Percentiles rank a stretch among this genome's conserved stretches.
Evolutionary conservation across 495 filamentous ascomycete genomes (phyloP).

Genomic region (Neurospora terricola): DNA sequence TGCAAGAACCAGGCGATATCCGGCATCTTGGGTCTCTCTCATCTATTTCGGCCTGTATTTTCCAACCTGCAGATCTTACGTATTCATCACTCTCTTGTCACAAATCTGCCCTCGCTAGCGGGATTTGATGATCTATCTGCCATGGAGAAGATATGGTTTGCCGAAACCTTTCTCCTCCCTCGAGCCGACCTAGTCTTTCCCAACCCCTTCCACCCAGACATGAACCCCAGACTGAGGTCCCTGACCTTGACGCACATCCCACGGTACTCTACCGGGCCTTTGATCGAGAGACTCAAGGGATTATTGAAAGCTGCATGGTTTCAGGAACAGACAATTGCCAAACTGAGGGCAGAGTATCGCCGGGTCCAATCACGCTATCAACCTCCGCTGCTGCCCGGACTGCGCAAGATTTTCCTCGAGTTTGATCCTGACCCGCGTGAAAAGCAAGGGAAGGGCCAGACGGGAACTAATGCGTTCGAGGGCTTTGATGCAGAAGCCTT

Average conservation of each 20-base stretch:
- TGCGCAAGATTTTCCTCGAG: constrained; percentile 35
- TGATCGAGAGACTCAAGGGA: constrained; percentile 24
- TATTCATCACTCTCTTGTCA: constrained; percentile 40
- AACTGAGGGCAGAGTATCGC: neutral
- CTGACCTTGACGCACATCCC: constrained; percentile 33
- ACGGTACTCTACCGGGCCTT: constrained; percentile 26
- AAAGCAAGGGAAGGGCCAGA: constrained; percentile 6
- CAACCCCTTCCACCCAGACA: constrained; percentile 31
- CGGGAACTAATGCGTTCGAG: constrained; percentile 9
- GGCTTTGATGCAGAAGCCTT: constrained; percentile 11
- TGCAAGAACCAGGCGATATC: constrained; percentile 7
- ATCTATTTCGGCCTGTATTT: constrained; percentile 34
- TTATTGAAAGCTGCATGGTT: constrained; percentile 30
- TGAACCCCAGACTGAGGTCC: constrained; percentile 34
- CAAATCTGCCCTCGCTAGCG: constrained; percentile 26
- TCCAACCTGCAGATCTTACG: constrained; percentile 34
- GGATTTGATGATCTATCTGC: constrained; percentile 10
- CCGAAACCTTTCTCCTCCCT: constrained; percentile 27
- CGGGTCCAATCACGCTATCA: constrained; percentile 8
- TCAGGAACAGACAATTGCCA: constrained; percentile 29
- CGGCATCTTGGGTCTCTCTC: constrained; percentile 26
- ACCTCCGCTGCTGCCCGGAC: constrained; percentile 22
- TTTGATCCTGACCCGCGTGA: constrained; percentile 26
- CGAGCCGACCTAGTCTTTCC: constrained; percentile 30
- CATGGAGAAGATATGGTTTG: constrained; percentile 19